Base-by-base conservation (phyloP, 768 basidiomycete genomes). In the Hygrophorus russula region DNA sequence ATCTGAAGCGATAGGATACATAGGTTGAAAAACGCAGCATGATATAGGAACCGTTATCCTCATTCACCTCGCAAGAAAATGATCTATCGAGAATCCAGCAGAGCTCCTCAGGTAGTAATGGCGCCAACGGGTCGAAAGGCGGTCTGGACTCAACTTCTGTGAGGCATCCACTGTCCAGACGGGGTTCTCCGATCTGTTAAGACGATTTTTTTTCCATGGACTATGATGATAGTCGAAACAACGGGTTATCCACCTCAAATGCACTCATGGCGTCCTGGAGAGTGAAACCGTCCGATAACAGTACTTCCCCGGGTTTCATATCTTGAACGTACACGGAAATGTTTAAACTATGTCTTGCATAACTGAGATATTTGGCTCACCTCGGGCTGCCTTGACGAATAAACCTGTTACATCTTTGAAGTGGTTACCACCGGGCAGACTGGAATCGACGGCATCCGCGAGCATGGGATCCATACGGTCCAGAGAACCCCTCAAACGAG, bases 211-310 rank as follows among this genome's bases (percentile, higher is more conserved):
- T 24, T 60, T 32, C 47, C 36, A 41, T 39, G 44, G 15, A 41
- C 35, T 27, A 38, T 15, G 28, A 41, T 39, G 27, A 24, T 5
- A 4, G 20, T 32, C 13, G 28, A 36, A 18, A 28, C 14, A 30
- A 29, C 9, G 33, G 29, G 20, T 27, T 14, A 53, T 68, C 46
- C 56, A 85, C 88, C 74, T 92, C 85, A 43, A 96, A 78, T 11
- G 89, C 86, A 52, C 84, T 85, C 91, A 97, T 94, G n/a, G 89
- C 81, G 48, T 97, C 92, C 48, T 81, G 73, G 37, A 94, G 67
- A 13, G 76, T 74, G 51, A 89, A 82, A 24, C 73, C 76, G 0
- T 79, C 73, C 53, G 76, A 78, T 28, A 88, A 70, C 5, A 91
- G 47, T 46, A 90, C 62, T 30, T 69, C 68, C 10, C 76, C 78